Evolutionary conservation across 176 grass and related monocot species (phyloP).

Genomic region (Rhynchospora pubera): DNA sequence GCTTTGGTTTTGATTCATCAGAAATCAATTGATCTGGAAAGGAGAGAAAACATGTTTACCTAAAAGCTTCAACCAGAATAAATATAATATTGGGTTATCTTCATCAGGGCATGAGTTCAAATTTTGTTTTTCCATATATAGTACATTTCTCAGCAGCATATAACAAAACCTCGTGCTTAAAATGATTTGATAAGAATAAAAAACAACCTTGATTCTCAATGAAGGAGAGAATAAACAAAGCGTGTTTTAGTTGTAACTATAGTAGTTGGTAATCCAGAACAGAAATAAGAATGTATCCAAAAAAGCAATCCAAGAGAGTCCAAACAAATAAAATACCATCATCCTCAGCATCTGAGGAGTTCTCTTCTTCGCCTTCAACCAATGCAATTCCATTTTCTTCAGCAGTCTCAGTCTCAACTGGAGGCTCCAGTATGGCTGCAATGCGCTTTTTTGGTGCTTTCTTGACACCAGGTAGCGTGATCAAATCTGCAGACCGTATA

Average conservation of each 20-base stretch:
- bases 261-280: not conserved
- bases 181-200: not conserved
- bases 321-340: slow-evolving; percentile 40
- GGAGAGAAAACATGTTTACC: not conserved
- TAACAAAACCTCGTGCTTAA: not conserved
- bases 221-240: not conserved
- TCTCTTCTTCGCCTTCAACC: slow-evolving; percentile 47
- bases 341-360: slow-evolving; percentile 70
- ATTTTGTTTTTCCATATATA: slow-evolving; percentile 4
- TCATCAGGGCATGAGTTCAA: not conserved
- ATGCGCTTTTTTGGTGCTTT: slow-evolving; percentile 89
- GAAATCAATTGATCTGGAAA: slow-evolving; percentile 44
- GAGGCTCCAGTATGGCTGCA: slow-evolving; percentile 76
- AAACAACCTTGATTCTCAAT: not conserved
- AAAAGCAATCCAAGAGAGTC: not conserved
- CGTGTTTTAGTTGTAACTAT: not conserved
- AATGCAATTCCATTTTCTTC: slow-evolving; percentile 70
- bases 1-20: slow-evolving; percentile 41
- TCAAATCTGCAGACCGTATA: slow-evolving; percentile 72
- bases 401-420: slow-evolving; percentile 60
- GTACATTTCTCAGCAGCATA: not conserved
- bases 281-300: not conserved
- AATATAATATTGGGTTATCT: not conserved
- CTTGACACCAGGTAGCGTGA: slow-evolving; percentile 75
- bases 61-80: slow-evolving; percentile 1